Percentiles rank a stretch among this genome's conserved stretches.
phyloP scores from a whole-genome alignment of 306 rosid genomes.

The Citrullus colocynthis region DNA sequence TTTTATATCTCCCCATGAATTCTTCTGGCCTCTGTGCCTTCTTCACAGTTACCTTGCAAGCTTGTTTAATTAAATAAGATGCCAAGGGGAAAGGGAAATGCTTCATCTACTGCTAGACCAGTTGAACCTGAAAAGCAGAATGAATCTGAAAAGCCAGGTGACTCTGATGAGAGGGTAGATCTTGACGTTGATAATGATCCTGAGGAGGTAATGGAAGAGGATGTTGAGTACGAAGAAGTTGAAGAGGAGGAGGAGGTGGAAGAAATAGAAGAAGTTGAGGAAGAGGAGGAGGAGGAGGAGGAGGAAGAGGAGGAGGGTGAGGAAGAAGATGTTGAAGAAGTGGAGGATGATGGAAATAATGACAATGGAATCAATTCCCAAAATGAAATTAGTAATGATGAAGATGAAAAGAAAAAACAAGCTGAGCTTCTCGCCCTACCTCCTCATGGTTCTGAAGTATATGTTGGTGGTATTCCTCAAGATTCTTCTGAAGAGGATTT shows the following conservation, averaged over 20 bases:
- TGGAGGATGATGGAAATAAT: conserved; percentile 31
- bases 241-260: conserved; percentile 79
- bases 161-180: conserved; percentile 66
- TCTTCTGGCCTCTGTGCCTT: conserved; percentile 98
- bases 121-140: conserved; percentile 29
- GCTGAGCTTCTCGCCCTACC: conserved; percentile 91
- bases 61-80: conserved; percentile 66
- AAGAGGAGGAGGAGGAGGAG: conserved; percentile 34
- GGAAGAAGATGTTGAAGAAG: conserved; percentile 25
- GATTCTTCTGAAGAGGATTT: conserved; percentile 59
- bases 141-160: conserved; percentile 46
- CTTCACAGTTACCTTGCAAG: conserved; percentile 92
- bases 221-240: conserved; percentile 78
- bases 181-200: conserved; percentile 56
- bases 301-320: conserved; percentile 38
- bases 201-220: conserved; percentile 75
- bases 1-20: conserved; percentile 86
- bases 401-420: conserved; percentile 55
- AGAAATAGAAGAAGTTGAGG: conserved; percentile 50
- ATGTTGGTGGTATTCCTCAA: conserved; percentile 79
- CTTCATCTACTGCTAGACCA: conserved; percentile 47
- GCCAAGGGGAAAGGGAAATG: conserved; percentile 61
- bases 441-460: conserved; percentile 96
- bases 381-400: conserved; percentile 27
- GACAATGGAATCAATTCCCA: conserved; percentile 12